These are phyloP conservation scores for Pichia sp. DNA, from an alignment of 1,139 yeast species.

Conservation along the genomic window DNA sequence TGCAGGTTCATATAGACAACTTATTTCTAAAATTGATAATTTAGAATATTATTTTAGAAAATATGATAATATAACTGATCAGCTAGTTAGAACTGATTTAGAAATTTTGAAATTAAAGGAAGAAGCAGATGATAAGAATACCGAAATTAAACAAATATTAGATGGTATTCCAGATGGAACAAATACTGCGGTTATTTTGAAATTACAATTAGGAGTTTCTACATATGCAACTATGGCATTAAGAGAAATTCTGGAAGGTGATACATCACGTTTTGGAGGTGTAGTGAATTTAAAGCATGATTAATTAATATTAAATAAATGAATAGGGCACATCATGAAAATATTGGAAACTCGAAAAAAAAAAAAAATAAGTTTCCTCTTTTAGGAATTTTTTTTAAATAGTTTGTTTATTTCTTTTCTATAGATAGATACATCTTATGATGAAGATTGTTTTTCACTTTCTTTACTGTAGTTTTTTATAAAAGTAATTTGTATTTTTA, in stretches of 20 bases:
- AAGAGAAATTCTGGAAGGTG: constrained; percentile 53
- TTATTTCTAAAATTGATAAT: constrained; percentile 62
- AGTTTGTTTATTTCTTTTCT: not conserved
- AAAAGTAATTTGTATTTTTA: not conserved
- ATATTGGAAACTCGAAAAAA: not conserved
- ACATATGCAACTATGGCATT: constrained; percentile 98
- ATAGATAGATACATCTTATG: not conserved
- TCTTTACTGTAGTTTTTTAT: not conserved
- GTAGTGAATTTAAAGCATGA: constrained; percentile 18
- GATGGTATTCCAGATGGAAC: constrained; percentile 39
- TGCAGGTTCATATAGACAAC: constrained; percentile 80
- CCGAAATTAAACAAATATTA: constrained; percentile 30
- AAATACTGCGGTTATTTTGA: constrained; percentile 66
- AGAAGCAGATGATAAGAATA: constrained; percentile 16
- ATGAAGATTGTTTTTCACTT: not conserved
- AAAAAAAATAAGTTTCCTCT: not conserved
- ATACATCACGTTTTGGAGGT: constrained; percentile 26
- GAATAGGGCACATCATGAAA: not conserved
- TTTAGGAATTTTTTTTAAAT: not conserved
- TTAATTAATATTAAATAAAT: too few relatives aligned
- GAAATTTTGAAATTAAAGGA: constrained; percentile 50
- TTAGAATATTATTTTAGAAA: constrained; percentile 59
- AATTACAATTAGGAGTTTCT: constrained; percentile 75
- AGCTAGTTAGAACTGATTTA: constrained; percentile 74
- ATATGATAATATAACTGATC: constrained; percentile 59